Percentiles rank a stretch among this genome's conserved stretches.
Conservation (phyloP, 768 basidiomycete species). For the Pleurotus sapidus region DNA sequence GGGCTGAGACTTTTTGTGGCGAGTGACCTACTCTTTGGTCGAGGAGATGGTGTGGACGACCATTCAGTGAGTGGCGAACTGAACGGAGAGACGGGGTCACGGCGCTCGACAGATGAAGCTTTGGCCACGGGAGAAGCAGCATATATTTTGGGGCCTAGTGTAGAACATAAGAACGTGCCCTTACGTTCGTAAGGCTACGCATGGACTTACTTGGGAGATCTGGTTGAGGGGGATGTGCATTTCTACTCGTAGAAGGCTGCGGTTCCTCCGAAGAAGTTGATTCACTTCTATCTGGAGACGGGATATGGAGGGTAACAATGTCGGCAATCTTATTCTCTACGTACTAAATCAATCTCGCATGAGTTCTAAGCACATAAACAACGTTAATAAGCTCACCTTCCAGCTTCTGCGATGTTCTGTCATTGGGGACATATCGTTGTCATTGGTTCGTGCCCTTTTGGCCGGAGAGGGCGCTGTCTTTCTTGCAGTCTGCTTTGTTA, state of each 20-base stretch:
- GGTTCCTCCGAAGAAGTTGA: not conserved
- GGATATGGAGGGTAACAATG: not conserved
- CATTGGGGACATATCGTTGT: not conserved
- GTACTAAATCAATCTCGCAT: not conserved
- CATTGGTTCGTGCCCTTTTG: not conserved
- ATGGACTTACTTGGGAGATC: no score
- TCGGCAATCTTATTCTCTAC: not conserved
- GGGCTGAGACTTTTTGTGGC: not conserved
- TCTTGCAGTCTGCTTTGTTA: not conserved
- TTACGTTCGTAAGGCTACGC: no score
- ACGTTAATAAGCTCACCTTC: not conserved
- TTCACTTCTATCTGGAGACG: not conserved
- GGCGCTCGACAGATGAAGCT: no score
- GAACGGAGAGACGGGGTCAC: not conserved
- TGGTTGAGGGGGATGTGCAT: no score
- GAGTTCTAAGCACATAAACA: no score
- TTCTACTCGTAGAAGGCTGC: no score
- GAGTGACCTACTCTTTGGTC: not conserved
- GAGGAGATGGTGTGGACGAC: not conserved
- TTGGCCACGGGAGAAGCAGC: not conserved
- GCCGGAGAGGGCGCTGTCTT: not conserved
- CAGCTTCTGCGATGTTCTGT: constrained; percentile 3
- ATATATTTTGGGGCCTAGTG: not conserved
- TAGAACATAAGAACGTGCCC: no score
- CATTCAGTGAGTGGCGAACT: not conserved